Evolutionary conservation across 352 stramenopile species (phyloP), one percentile per base, ranked within the genome.

Genomic region (Phytophthora syringae): DNA sequence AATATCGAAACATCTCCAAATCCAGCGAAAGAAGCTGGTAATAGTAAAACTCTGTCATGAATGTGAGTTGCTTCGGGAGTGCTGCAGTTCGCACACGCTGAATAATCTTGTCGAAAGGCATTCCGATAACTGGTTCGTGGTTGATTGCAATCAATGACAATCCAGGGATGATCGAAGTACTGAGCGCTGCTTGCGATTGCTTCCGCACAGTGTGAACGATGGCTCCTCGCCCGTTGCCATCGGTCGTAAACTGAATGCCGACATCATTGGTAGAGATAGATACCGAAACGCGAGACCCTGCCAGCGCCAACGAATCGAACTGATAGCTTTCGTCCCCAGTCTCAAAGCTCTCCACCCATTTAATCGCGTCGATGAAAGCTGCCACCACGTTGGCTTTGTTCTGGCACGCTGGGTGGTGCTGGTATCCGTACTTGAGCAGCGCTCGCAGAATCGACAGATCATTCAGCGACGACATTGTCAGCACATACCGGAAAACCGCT

Each of bases 1-100:
- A 57, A 56, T 94, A 95, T 50, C 82, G 82, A 64, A 88, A 90
- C 84, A 94, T 92, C 36, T 95, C 81, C 25, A 49, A 58, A 55
- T 94, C 86, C 12, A 93, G 69, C 5, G 84, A 86, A 16, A 93
- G 63, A 39, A 94, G 54, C 58, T 93, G 80, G 56, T 96, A 93
- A 69, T 95, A 93, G 58, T 89, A 93, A 62, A 93, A 90, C 50
- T 94, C 86, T 7, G 82, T 84, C 64, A 96, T 76, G 52, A 96
- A 96, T 6, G 83, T 92, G 21, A 96, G 64, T 11, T 82, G 82
- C 63, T 96, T 96, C 0, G 88, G 88, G 16, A 96, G 61, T 7
- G 76, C 37, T 5, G 88, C 88, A 9, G 78, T 80, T 25, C 85
- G 82, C 3, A 94, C 58, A 5, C 70, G 75, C 12, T 80, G 72